Base-by-base conservation (phyloP, 2,329 filamentous ascomycete genomes). In the Penicillium sp. region DNA sequence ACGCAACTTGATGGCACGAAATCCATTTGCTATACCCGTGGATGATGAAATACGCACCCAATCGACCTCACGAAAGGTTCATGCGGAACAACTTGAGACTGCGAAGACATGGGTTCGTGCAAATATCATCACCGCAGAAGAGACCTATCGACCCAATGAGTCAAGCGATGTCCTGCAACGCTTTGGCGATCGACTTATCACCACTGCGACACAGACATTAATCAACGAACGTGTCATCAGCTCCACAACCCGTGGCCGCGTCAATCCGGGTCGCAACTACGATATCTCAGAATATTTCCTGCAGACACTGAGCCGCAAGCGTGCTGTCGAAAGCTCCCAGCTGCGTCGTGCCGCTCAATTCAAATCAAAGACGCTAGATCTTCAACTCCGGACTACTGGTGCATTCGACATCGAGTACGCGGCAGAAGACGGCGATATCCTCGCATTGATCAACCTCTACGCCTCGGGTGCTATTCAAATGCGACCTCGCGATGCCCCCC, bases 81-180 rank as follows among this genome's bases (percentile, higher is more conserved):
- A 69, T 12, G 55, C 67, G 14, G 57, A 65, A 17, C 62, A 65
- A 11, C 59, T 77, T 4, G 70, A 75, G 4, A 63, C 71, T 8
- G 76, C 73, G 36, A 79, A 77, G 64, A 73, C 73, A n/a, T 81
- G 76, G 76, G 71, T 79, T 43, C 74, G 78, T 12, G 76, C 79
- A 19, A 80, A 79, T 38, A 64, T 79, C 28, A 65, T 78, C 33
- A 77, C 78, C 0, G 68, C 73, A 1, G 72, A 78, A 44, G 69
- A 74, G 19, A 68, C 64, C 2, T 81, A 79, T 59, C 60, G 73
- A 36, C 61, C 75, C 0, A 54, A 53, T 4, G 65, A 73, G n/a
- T 77, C 78, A 53, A 56, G 65, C 19, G 35, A 72, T 61, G 63
- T 69, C 53, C 60, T 77, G 11, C 60, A 59, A 8, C 60, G 55